Conservation (phyloP, 1,284 basidiomycete species). For the Trichosporon sp. region DNA sequence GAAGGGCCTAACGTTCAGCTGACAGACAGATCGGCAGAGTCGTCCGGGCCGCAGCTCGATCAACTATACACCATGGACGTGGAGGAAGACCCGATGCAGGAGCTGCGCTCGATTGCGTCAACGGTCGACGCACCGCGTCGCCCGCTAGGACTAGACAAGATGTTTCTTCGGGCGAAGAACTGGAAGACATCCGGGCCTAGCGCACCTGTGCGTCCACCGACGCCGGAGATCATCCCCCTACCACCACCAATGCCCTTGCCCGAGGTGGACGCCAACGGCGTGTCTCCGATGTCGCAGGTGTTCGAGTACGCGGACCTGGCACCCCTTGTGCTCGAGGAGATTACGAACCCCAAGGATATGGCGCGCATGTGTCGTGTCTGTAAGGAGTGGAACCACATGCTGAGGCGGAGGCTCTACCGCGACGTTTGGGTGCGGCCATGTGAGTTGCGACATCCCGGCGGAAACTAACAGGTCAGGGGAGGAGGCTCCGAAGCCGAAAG, state of each 20-base stretch:
- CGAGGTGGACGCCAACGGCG: constrained; percentile 15
- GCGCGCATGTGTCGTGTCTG: constrained; percentile 44
- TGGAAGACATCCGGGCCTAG: constrained; percentile 31
- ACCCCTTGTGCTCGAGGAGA: constrained; percentile 43
- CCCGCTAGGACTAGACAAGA: constrained; percentile 46
- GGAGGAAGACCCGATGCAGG: constrained; percentile 23
- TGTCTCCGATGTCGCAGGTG: constrained; percentile 40
- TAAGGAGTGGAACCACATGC: constrained; percentile 39
- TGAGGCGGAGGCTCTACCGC: constrained; percentile 44
- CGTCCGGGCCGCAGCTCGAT: not conserved
- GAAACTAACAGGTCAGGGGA: constrained; percentile 44
- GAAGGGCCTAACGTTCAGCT: not conserved
- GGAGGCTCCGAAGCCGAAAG: constrained; percentile 37
- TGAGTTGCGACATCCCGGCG: constrained; percentile 32
- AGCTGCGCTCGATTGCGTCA: constrained; percentile 38
- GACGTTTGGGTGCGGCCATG: constrained; percentile 55
- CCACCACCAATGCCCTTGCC: constrained; percentile 39
- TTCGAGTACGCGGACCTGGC: constrained; percentile 48
- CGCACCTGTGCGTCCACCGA: constrained; percentile 34
- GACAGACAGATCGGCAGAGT: not conserved
- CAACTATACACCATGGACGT: not conserved
- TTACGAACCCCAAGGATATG: constrained; percentile 45
- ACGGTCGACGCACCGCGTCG: constrained; percentile 39
- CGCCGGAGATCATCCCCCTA: constrained; percentile 28
- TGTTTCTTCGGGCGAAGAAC: constrained; percentile 39